Conservation (phyloP, 2,329 filamentous ascomycete genomes). For the Colletotrichum siamense region DNA sequence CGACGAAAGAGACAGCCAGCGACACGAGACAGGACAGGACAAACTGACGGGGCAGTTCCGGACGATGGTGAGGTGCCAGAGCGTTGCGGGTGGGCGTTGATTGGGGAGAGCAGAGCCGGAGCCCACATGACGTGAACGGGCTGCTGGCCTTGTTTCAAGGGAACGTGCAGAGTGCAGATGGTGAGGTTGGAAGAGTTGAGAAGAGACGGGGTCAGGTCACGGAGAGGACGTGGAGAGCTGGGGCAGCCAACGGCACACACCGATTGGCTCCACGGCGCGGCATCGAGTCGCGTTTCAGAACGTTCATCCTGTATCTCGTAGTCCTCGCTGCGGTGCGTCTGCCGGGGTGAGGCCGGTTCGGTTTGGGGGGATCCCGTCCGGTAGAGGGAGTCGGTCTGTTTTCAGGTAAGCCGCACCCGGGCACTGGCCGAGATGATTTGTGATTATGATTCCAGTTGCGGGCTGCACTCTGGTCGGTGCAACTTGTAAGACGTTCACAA, state of each 20-base stretch:
- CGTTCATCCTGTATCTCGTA: background rate
- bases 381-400: background rate
- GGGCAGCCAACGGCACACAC: background rate
- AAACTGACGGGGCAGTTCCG: background rate
- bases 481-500: background rate
- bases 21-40: background rate
- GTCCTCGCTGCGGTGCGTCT: background rate
- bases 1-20: background rate
- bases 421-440: background rate
- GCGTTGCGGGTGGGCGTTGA: background rate
- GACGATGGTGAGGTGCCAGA: background rate
- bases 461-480: background rate
- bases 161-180: constrained; percentile 9
- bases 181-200: background rate
- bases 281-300: constrained; percentile 11
- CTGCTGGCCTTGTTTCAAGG: constrained; percentile 12
- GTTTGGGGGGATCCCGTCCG: background rate
- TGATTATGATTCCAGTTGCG: background rate
- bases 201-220: background rate
- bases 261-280: constrained; percentile 8
- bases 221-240: background rate
- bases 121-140: background rate
- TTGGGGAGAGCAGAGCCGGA: background rate
- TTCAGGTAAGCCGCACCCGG: background rate
- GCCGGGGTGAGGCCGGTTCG: background rate